These are phyloP conservation scores for Ceratocystis diversiconidia DNA, from an alignment of 2,329 filamentous ascomycete species.

Conservation along the genomic window DNA sequence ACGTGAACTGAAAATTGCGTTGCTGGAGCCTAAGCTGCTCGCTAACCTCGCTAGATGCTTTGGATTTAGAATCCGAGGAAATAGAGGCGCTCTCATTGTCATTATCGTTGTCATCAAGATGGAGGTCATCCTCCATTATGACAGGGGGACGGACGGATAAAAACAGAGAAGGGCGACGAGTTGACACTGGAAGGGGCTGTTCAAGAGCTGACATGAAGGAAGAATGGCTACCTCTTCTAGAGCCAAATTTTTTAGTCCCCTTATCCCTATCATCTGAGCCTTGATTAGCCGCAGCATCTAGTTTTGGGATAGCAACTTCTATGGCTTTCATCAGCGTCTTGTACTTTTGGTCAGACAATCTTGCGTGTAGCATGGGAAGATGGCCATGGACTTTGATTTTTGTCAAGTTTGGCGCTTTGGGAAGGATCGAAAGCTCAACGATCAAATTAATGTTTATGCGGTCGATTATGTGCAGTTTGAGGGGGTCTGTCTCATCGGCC, in stretches of 20 bases:
- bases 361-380: conserved; percentile 79
- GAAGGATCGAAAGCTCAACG: conserved; percentile 92
- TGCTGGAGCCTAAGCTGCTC: conserved; percentile 53
- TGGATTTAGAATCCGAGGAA: conserved; percentile 33
- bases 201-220: conserved; percentile 18
- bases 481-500: conserved; percentile 48
- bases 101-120: conserved; percentile 52
- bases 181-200: conserved; percentile 10
- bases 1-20: conserved; percentile 89
- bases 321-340: conserved; percentile 94
- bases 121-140: conserved; percentile 62
- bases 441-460: conserved; percentile 95
- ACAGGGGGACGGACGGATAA: conserved; percentile 59
- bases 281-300: conserved; percentile 30
- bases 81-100: conserved; percentile 49
- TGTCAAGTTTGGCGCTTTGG: conserved; percentile 83
- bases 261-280: not conserved
- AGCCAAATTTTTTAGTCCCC: not conserved
- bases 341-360: conserved; percentile 89
- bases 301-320: conserved; percentile 83
- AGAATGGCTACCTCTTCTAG: conserved; percentile 16
- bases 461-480: conserved; percentile 79
- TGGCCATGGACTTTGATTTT: conserved; percentile 85
- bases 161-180: conserved; percentile 39
- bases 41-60: conserved; percentile 29